phyloP scores from a whole-genome alignment of 2,329 filamentous ascomycete genomes.

The Beauveria varroae region DNA sequence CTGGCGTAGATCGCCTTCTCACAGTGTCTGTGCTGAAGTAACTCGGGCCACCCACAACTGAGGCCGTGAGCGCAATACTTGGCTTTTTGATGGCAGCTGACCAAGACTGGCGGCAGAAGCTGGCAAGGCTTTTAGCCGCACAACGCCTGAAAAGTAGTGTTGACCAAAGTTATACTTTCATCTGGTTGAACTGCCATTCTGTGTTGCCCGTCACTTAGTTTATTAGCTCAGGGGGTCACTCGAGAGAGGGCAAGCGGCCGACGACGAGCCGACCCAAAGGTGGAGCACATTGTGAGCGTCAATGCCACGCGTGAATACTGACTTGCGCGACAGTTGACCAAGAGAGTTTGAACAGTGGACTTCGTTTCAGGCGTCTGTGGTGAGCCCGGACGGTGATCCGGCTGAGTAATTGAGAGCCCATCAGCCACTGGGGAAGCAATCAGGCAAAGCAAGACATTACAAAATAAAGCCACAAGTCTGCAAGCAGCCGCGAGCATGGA shows the following conservation, averaged over 20 bases:
- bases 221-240: background rate
- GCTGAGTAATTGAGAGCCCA: background rate
- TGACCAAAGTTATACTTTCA: background rate
- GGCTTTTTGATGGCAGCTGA: background rate
- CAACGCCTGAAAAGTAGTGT: background rate
- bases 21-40: slow-evolving; percentile 2
- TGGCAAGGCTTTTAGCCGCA: background rate
- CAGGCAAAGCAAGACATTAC: background rate
- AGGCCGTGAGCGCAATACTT: background rate
- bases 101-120: background rate
- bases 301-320: background rate
- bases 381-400: background rate
- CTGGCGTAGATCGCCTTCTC: slow-evolving; percentile 1
- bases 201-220: background rate
- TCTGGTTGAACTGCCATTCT: background rate
- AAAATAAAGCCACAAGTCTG: background rate
- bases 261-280: background rate
- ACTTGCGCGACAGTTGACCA: background rate
- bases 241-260: background rate
- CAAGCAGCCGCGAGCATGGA: background rate
- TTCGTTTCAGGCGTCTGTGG: slow-evolving; percentile 3
- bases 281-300: background rate
- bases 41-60: background rate
- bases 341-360: slow-evolving; percentile 5
- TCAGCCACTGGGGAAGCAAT: background rate